These are phyloP conservation scores for Penicillium sp. DNA, from an alignment of 2,329 filamentous ascomycete genomes.

Conservation along the genomic window DNA sequence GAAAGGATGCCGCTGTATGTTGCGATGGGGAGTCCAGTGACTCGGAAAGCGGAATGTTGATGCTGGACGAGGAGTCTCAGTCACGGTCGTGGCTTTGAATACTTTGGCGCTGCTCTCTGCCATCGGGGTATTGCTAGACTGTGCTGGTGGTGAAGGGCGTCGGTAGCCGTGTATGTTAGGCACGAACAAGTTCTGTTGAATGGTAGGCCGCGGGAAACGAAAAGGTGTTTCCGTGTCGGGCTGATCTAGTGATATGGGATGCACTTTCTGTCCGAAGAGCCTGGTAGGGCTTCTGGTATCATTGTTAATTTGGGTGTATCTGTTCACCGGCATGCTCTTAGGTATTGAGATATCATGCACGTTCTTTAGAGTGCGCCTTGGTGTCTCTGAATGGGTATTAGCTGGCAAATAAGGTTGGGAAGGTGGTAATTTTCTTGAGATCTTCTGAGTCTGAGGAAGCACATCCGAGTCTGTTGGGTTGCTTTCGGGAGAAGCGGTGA, in stretches of 20 bases:
- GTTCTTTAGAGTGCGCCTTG: neutral
- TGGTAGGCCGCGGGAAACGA: neutral
- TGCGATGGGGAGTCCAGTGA: conserved; percentile 1
- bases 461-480: conserved; percentile 5
- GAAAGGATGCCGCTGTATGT: neutral
- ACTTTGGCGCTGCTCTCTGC: neutral
- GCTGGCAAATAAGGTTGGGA: neutral
- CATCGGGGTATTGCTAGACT: neutral
- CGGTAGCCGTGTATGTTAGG: neutral
- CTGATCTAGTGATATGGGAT: neutral
- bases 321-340: neutral
- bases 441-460: conserved; percentile 9
- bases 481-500: neutral
- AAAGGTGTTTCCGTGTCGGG: neutral
- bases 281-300: neutral
- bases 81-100: neutral
- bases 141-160: neutral
- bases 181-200: neutral
- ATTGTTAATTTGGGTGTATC: too few species aligned
- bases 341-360: neutral
- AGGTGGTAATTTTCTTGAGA: conserved; percentile 3
- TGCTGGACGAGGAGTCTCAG: neutral
- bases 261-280: conserved; percentile 2
- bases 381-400: neutral
- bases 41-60: conserved; percentile 4